Evolutionary conservation across 108 stramenopile genomes (phyloP).

Genomic region (Seminavis robusta): DNA sequence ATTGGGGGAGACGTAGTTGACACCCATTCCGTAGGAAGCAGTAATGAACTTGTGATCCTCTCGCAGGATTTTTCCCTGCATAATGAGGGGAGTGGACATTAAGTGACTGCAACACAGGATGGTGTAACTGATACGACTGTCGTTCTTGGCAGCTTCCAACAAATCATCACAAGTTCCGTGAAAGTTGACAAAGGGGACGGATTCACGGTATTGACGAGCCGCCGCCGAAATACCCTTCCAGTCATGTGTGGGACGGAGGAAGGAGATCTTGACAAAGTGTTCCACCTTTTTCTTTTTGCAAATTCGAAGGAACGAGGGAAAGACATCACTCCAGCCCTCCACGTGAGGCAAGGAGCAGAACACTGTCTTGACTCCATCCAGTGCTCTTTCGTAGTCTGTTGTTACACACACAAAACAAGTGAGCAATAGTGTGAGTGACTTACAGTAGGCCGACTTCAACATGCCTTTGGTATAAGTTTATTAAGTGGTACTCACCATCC

Average conservation of each 20-base stretch:
- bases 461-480: no score
- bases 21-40: constrained; percentile 43
- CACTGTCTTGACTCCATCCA: constrained; percentile 47
- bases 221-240: background rate
- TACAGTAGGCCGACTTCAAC: no score
- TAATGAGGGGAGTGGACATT: constrained; percentile 46
- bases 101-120: constrained; percentile 39
- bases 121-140: constrained; percentile 37
- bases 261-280: constrained; percentile 52
- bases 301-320: constrained; percentile 26
- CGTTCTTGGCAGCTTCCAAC: constrained; percentile 13
- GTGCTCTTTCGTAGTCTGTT: constrained; percentile 13
- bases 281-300: constrained; percentile 47
- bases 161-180: constrained; percentile 40
- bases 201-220: constrained; percentile 17
- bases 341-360: constrained; percentile 41
- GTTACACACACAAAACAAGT: background rate
- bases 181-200: constrained; percentile 33
- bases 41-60: constrained; percentile 34
- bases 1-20: constrained; percentile 61
- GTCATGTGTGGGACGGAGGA: constrained; percentile 19
- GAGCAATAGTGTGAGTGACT: no score
- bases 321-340: constrained; percentile 26
- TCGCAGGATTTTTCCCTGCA: constrained; percentile 17
- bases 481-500: no score